Evolutionary conservation across 2,329 filamentous ascomycete genomes (phyloP), one percentile per base, ranked within the genome.

Genomic region (Xylaria hypoxylon): DNA sequence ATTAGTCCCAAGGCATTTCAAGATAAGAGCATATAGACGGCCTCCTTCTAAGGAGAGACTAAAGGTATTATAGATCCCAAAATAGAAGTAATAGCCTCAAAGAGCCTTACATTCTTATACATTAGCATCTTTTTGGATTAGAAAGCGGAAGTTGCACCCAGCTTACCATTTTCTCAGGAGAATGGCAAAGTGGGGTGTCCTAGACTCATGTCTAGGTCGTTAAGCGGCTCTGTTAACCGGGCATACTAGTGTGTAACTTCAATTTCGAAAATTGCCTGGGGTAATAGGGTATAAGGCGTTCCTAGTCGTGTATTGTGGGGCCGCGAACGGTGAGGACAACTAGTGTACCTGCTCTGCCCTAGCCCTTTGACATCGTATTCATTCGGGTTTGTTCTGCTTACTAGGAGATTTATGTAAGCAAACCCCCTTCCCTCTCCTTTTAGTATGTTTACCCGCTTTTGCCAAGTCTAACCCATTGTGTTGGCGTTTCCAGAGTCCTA

Each of bases 351-450:
- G n/a, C n/a, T n/a, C n/a, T n/a, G n/a, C n/a, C n/a, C n/a, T n/a
- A n/a, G n/a, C n/a, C n/a, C n/a, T 60, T 52, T 52, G 38, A 61
- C 48, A 61, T 61, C 40, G 59, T 48, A 61, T 45, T 61, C 35
- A 53, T 63, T 59, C 47, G 26, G 35, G 24, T 52, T 53, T 31
- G 35, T 45, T 58, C 53, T 58, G 53, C 53, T 58, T 63, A 63
- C 60, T 63, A 58, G 52, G 60, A 58, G 60, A 63, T 62, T 62
- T n/a, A 62, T 62, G 52, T 44, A 62, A 57, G 60, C 51, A 19
- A 62, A 57, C 48, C 51, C 50, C 51, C 33, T 56, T 56, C 59
- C 45, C 58, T 52, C 45, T 63, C 44, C 35, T 33, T 52, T 63
- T 63, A 57, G 44, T 58, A 63, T 63, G 45, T 63, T 63, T 58